phyloP scores from a whole-genome alignment of 805 yeast genomes.

The Spathaspora hagerdaliae region DNA sequence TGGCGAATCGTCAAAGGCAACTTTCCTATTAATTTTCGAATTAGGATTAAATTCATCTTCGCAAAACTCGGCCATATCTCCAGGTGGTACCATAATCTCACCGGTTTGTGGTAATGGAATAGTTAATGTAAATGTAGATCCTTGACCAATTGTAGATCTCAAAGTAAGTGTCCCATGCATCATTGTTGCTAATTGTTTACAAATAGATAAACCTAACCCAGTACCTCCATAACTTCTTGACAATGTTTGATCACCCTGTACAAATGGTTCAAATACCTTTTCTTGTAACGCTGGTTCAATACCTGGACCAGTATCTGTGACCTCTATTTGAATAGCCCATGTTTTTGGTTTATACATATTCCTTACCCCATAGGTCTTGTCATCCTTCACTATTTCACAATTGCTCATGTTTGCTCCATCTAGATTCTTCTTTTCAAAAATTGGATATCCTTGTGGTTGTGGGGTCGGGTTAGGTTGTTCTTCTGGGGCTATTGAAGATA shows the following conservation, averaged over 20 bases:
- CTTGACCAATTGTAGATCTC: conserved; percentile 72
- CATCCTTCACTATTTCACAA: conserved; percentile 32
- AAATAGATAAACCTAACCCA: conserved; percentile 85
- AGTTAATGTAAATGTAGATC: conserved; percentile 78
- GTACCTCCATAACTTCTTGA: conserved; percentile 94
- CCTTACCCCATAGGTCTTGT: conserved; percentile 30
- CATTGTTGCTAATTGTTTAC: conserved; percentile 83
- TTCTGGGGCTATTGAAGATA: neutral
- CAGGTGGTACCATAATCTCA: conserved; percentile 40
- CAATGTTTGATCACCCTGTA: conserved; percentile 93
- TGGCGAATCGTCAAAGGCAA: conserved; percentile 30
- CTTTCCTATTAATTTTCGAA: conserved; percentile 49
- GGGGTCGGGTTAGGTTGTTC: conserved; percentile 2
- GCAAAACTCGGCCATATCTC: conserved; percentile 40
- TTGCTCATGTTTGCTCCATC: conserved; percentile 12
- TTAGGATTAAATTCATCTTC: conserved; percentile 66
- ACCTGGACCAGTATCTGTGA: conserved; percentile 92
- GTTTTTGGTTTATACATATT: conserved; percentile 35
- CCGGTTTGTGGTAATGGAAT: conserved; percentile 72
- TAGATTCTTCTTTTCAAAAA: conserved; percentile 7
- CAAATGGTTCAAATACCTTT: conserved; percentile 91
- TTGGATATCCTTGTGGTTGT: conserved; percentile 4
- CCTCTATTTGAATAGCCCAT: conserved; percentile 68
- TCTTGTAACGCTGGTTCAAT: conserved; percentile 78
- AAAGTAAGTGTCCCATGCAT: conserved; percentile 85